These are phyloP conservation scores for Nelumbo lutea DNA, from an alignment of 164 flowering plant species.

Conservation along the genomic window DNA sequence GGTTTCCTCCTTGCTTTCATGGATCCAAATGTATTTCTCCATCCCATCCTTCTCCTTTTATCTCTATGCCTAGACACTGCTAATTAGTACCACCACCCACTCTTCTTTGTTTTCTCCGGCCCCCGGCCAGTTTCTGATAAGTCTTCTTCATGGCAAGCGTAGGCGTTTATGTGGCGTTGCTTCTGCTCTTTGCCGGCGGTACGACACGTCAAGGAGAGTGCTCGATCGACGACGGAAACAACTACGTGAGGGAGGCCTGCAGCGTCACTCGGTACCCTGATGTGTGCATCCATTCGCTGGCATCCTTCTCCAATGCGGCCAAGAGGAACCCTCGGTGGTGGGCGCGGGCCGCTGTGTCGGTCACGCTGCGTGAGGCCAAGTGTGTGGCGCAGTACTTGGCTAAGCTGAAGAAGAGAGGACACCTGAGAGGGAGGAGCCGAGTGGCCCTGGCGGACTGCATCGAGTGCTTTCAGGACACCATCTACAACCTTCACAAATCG, in stretches of 20 bases:
- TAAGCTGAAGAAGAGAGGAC: constrained; percentile 9
- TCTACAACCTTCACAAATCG: constrained; percentile 49
- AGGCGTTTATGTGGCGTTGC: neutral
- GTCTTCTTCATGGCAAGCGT: constrained; percentile 2
- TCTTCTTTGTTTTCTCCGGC: neutral
- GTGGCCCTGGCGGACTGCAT: constrained; percentile 57
- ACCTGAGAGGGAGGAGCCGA: constrained; percentile 21
- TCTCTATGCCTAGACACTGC: neutral
- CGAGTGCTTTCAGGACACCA: constrained; percentile 46
- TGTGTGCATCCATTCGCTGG: constrained; percentile 55
- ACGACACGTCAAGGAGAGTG: no score
- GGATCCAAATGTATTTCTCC: neutral
- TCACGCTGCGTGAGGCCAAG: constrained; percentile 49
- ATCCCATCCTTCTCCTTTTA: neutral
- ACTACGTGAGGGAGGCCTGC: constrained; percentile 57
- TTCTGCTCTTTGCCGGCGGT: constrained; percentile 8
- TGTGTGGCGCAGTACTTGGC: constrained; percentile 20
- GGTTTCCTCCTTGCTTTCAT: neutral
- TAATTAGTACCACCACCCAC: neutral
- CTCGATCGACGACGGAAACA: constrained; percentile 8
- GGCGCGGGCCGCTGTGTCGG: constrained; percentile 81
- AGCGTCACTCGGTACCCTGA: constrained; percentile 53
- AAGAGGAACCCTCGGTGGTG: constrained; percentile 43
- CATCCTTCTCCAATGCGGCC: constrained; percentile 44
- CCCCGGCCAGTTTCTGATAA: neutral